Conservation (phyloP, 169 alveolate species). For the Eimeria tenella region DNA sequence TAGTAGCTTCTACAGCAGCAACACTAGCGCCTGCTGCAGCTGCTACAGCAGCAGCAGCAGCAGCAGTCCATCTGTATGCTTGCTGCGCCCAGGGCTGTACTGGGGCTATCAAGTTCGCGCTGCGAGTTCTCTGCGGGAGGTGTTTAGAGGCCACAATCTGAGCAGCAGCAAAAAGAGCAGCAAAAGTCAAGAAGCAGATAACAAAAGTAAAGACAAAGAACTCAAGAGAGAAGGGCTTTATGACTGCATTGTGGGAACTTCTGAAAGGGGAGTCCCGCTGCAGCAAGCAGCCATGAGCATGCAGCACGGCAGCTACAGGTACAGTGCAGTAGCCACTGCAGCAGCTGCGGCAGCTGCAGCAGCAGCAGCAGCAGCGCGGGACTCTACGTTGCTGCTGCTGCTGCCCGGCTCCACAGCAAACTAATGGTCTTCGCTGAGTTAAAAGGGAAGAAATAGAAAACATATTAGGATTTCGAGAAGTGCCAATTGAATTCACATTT, state of each 20-base stretch:
- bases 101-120: constrained; percentile 97
- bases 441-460: too few relatives aligned
- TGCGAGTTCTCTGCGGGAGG: constrained; percentile 87
- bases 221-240: constrained; percentile 85
- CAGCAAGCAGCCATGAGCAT: background rate
- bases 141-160: constrained; percentile 87
- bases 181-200: too few relatives aligned
- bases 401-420: too few relatives aligned
- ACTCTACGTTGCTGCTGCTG: too few relatives aligned
- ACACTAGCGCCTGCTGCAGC: background rate
- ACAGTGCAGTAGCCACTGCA: too few relatives aligned
- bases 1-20: background rate
- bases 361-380: too few relatives aligned
- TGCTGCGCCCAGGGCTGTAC: constrained; percentile 86
- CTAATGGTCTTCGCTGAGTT: too few relatives aligned
- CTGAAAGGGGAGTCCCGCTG: constrained; percentile 92
- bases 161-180: constrained; percentile 38
- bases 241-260: constrained; percentile 93
- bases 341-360: too few relatives aligned
- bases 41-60: background rate
- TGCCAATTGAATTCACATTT: too few relatives aligned
- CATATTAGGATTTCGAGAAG: too few relatives aligned
- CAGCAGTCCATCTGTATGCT: background rate
- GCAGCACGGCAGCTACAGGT: constrained; percentile 8
- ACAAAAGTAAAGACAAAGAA: too few relatives aligned